These are phyloP conservation scores for Pseudogymnoascus sp. DNA, from an alignment of 2,329 filamentous ascomycete genomes.

Conservation along the genomic window DNA sequence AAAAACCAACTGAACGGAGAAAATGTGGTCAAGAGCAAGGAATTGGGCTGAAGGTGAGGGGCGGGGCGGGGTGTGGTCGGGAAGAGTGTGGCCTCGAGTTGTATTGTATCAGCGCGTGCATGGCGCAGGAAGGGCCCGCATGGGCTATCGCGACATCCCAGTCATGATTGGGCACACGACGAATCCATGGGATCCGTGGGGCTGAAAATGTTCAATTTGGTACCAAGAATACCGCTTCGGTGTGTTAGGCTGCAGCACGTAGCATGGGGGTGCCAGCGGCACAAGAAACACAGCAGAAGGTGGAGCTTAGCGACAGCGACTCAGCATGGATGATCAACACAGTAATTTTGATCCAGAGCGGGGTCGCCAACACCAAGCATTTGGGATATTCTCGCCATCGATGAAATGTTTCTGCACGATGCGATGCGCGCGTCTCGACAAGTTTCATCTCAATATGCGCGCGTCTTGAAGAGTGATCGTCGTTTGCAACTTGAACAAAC, in stretches of 20 bases:
- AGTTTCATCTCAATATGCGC: constrained; percentile 1
- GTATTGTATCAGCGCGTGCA: constrained; percentile 4
- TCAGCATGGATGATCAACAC: not conserved
- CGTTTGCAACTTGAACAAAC: not conserved
- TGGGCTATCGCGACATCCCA: constrained; percentile 1
- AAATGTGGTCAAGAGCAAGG: not conserved
- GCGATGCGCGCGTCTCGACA: not conserved
- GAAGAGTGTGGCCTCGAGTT: not conserved
- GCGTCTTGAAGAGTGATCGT: not conserved
- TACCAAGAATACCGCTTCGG: not conserved
- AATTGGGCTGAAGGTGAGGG: constrained; percentile 8
- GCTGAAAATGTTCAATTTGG: constrained; percentile 3
- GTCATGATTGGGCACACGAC: constrained; percentile 1
- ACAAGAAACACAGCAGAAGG: not conserved
- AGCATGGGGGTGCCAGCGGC: not conserved
- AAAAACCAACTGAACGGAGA: constrained; percentile 1
- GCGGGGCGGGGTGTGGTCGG: constrained; percentile 3
- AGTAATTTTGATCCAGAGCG: not conserved
- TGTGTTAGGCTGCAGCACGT: constrained; percentile 5
- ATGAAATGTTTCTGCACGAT: not conserved
- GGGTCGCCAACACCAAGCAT: not conserved
- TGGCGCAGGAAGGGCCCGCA: not conserved
- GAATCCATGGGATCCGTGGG: constrained; percentile 2
- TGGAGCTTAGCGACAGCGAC: constrained; percentile 3
- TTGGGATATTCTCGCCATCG: not conserved